A percentile compares a stretch with the other conserved stretches of the same genome.
These are phyloP conservation scores for Pseudopithomyces maydicus DNA, from an alignment of 2,329 filamentous ascomycete genomes.

Conservation along the genomic window DNA sequence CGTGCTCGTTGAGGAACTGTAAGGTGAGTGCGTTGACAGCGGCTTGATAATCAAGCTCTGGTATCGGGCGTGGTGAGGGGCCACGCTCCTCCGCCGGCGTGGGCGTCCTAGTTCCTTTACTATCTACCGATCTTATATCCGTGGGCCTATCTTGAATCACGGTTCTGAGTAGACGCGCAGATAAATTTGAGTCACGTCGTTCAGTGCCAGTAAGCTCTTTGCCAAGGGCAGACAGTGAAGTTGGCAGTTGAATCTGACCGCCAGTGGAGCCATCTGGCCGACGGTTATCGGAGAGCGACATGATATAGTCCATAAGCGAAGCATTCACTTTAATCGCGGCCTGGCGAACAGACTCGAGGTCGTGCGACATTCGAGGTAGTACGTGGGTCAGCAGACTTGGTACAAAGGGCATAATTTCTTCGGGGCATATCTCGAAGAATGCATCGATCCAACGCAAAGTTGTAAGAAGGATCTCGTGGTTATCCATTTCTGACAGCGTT, in stretches of 20 bases:
- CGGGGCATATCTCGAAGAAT: conserved; percentile 95
- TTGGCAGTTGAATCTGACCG: conserved; percentile 51
- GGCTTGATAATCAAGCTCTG: conserved; percentile 92
- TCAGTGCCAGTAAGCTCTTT: conserved; percentile 50
- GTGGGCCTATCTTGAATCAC: conserved; percentile 41
- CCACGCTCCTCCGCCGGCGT: conserved; percentile 53
- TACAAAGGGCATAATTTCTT: conserved; percentile 93
- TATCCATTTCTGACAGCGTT: conserved; percentile 70
- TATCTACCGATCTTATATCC: conserved; percentile 32
- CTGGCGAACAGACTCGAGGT: conserved; percentile 84
- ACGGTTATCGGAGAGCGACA: conserved; percentile 74
- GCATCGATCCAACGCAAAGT: conserved; percentile 93
- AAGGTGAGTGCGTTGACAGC: conserved; percentile 92
- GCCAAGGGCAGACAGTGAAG: conserved; percentile 43
- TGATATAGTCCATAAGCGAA: conserved; percentile 91
- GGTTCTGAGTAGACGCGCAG: conserved; percentile 39
- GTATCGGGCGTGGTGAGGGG: conserved; percentile 49
- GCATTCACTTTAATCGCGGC: conserved; percentile 89
- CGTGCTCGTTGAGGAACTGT: conserved; percentile 94
- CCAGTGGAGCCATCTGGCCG: conserved; percentile 47
- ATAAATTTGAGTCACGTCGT: conserved; percentile 45
- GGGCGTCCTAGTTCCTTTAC: conserved; percentile 41
- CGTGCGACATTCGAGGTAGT: conserved; percentile 90
- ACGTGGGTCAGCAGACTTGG: conserved; percentile 91
- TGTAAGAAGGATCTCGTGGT: conserved; percentile 79